Conservation (phyloP, 805 yeast genomes). For the Candida coleopterorum region DNA sequence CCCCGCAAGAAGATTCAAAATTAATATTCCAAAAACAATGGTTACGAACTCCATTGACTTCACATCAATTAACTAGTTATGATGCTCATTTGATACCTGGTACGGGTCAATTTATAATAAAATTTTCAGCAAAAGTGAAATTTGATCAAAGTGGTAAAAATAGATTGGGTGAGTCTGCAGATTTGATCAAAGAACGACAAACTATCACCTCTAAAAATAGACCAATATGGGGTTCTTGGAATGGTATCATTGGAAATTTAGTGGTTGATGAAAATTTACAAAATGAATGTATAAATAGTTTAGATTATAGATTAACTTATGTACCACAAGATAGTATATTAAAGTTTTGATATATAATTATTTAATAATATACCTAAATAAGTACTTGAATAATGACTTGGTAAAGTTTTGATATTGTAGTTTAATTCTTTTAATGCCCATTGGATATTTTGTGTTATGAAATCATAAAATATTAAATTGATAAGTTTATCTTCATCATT, state of each 20-base stretch:
- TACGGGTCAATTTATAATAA: slow-evolving; percentile 48
- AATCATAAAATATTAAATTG: slow-evolving; percentile 77
- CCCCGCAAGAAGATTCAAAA: slow-evolving; percentile 25
- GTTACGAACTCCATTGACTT: slow-evolving; percentile 53
- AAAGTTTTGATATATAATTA: slow-evolving; percentile 21
- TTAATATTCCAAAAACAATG: slow-evolving; percentile 54
- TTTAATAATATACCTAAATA: slow-evolving; percentile 32
- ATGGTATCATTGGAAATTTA: slow-evolving; percentile 58
- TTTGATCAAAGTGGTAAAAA: slow-evolving; percentile 75
- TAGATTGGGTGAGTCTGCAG: slow-evolving; percentile 60
- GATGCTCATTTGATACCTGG: slow-evolving; percentile 71
- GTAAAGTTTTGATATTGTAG: slow-evolving; percentile 14
- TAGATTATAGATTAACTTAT: slow-evolving; percentile 64
- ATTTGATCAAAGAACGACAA: slow-evolving; percentile 29
- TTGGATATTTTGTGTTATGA: slow-evolving; percentile 43
- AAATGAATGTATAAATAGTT: slow-evolving; percentile 49
- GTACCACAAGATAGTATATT: slow-evolving; percentile 50
- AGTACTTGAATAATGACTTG: slow-evolving; percentile 24
- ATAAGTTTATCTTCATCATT: slow-evolving; percentile 29
- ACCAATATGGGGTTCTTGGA: slow-evolving; percentile 65
- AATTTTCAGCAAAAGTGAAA: slow-evolving; percentile 55
- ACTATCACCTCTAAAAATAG: slow-evolving; percentile 23
- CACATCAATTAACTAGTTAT: slow-evolving; percentile 57
- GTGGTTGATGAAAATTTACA: slow-evolving; percentile 52
- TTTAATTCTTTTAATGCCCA: slow-evolving; percentile 29